Conservation (phyloP, 371 early-diverging fungal genomes). For the Mucor velutinosus region DNA sequence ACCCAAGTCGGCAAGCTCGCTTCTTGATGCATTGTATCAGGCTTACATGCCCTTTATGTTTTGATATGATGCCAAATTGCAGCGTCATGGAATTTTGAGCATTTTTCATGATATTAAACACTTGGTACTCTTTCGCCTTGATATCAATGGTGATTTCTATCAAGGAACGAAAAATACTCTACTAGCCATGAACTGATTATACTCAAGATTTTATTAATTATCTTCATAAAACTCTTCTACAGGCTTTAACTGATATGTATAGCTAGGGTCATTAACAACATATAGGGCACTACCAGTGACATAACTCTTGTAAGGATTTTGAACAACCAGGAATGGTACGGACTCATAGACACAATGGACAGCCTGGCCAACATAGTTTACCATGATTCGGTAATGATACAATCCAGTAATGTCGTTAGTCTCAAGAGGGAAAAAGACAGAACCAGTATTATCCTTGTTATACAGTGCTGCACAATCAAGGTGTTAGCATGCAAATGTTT, state of each 20-base stretch:
- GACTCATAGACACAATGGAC: slow-evolving; percentile 41
- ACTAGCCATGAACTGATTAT: too few relatives aligned
- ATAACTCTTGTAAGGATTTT: slow-evolving; percentile 20
- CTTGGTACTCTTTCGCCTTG: too few relatives aligned
- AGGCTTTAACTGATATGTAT: background rate
- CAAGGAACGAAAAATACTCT: too few relatives aligned
- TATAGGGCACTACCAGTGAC: slow-evolving; percentile 10
- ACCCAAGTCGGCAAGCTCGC: too few relatives aligned
- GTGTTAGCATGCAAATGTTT: background rate
- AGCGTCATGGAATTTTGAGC: too few relatives aligned
- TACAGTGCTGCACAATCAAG: slow-evolving; percentile 13
- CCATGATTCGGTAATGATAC: slow-evolving; percentile 45
- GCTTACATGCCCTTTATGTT: too few relatives aligned
- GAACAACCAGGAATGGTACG: slow-evolving; percentile 32
- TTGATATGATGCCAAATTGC: too few relatives aligned
- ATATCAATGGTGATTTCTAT: too few relatives aligned
- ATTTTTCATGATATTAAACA: too few relatives aligned
- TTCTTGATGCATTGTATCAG: too few relatives aligned
- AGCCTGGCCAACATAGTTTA: slow-evolving; percentile 30
- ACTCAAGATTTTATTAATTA: too few relatives aligned
- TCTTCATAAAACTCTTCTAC: background rate
- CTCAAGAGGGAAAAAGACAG: slow-evolving; percentile 23
- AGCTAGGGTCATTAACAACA: background rate
- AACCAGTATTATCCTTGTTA: slow-evolving; percentile 19
- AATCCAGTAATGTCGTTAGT: slow-evolving; percentile 25